Evolutionary conservation across 148 eudicot genomes (phyloP), one percentile per base, ranked within the genome.

Genomic region (Camellia granthamiana): DNA sequence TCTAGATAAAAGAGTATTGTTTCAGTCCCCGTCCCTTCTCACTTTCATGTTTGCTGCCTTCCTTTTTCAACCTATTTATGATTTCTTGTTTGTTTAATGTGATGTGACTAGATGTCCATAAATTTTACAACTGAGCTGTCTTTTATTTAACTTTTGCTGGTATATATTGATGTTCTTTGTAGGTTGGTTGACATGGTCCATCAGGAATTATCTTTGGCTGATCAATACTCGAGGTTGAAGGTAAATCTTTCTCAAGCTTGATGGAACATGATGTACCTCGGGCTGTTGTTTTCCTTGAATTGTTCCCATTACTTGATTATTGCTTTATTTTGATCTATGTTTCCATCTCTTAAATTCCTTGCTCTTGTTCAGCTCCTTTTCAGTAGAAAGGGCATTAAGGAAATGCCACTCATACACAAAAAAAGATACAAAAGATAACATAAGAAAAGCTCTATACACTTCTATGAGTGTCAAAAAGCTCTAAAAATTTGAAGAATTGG

Each of bases 141-240:
- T 63, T 42, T 62, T 58, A 15, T 46, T 43, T 86, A 56, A 51
- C 19, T 79, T 75, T 49, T 73, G 18, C 7, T 72, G 68, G 15
- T 69, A 23, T 23, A 42, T 82, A 42, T 66, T 80, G 69, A 38
- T 79, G 79, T 72, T 52, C 13, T 78, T 76, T 74, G 18, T 85
- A 96, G 99, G 90, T 87, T 96, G 83, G 83, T 93, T 76, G 98
- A 96, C 86, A 85, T 96, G 88, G 95, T 93, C 60, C 95, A 93
- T 84, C 93, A 92, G 91, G 99, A 96, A 84, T 78, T 96, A 82
- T 86, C 99, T 42, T 80, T 93, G 91, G 98, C 95, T 79, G 97
- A 96, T 89, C 99, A 96, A 75, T 96, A 88, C 81, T 86, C 88
- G 61, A 90, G 89, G 72, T 71, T 96, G 86, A 91, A 91, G 99